Percentiles rank a stretch among this genome's conserved stretches.
Evolutionary conservation across 345 rosid genomes (phyloP).

Genomic region (Euphorbia tirucalli): DNA sequence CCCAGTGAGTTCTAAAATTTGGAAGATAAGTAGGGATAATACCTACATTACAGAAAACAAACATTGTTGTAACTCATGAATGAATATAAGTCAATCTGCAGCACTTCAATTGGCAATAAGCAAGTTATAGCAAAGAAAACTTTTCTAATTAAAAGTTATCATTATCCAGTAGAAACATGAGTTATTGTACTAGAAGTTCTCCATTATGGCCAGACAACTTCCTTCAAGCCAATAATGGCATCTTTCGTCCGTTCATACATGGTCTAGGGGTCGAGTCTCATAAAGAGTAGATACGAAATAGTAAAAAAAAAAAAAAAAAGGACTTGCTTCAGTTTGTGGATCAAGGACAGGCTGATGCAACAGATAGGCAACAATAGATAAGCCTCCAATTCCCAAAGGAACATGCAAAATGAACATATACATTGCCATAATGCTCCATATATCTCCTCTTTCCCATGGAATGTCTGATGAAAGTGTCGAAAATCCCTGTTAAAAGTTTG

Average conservation of each 20-base stretch:
- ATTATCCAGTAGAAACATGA: neutral
- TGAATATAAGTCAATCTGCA: neutral
- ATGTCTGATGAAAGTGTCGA: slow-evolving; percentile 49
- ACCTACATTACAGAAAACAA: slow-evolving; percentile 42
- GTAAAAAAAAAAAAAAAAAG: too few relatives aligned
- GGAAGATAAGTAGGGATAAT: slow-evolving; percentile 51
- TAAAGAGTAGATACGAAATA: too few relatives aligned
- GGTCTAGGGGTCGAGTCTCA: too few relatives aligned
- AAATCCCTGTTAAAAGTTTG: slow-evolving; percentile 39
- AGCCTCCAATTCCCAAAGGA: slow-evolving; percentile 81
- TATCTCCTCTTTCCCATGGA: slow-evolving; percentile 61
- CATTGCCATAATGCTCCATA: slow-evolving; percentile 71
- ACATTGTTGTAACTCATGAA: slow-evolving; percentile 4
- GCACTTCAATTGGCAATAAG: neutral
- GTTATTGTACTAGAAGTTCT: neutral
- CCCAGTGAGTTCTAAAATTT: slow-evolving; percentile 54
- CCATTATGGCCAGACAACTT: slow-evolving; percentile 16
- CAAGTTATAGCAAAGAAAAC: neutral
- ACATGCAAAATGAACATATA: slow-evolving; percentile 80
- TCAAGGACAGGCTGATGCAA: slow-evolving; percentile 58
- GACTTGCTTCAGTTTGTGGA: slow-evolving; percentile 69
- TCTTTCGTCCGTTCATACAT: neutral
- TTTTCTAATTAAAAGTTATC: neutral
- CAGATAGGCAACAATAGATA: slow-evolving; percentile 56
- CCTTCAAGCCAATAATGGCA: slow-evolving; percentile 34